These are phyloP conservation scores for Cutaneotrichosporon cyanovorans DNA, from an alignment of 1,284 basidiomycete genomes.

Conservation along the genomic window DNA sequence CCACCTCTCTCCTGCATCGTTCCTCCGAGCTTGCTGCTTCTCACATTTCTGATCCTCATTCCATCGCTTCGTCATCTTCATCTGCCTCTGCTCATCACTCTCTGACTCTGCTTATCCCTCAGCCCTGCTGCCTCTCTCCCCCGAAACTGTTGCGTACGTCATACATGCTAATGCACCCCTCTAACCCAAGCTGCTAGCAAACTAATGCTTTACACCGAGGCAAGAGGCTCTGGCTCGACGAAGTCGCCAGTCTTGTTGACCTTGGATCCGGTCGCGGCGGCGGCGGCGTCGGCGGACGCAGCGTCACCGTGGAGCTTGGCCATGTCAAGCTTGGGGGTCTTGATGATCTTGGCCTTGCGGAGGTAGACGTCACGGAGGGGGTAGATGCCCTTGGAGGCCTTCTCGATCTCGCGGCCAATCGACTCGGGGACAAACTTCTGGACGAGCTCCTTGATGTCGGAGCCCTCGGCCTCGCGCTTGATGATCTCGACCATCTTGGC, in stretches of 20 bases:
- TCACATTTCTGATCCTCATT: no score
- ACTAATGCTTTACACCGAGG: slow-evolving; percentile 42
- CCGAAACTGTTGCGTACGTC: slow-evolving; percentile 10
- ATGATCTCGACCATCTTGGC: slow-evolving; percentile 99
- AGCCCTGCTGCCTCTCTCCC: not conserved
- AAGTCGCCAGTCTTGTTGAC: slow-evolving; percentile 45
- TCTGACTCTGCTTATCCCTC: not conserved
- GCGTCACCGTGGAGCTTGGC: slow-evolving; percentile 94
- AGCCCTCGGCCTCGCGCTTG: slow-evolving; percentile 88
- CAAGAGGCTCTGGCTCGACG: slow-evolving; percentile 46
- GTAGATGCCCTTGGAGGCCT: slow-evolving; percentile 58
- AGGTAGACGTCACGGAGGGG: slow-evolving; percentile 67
- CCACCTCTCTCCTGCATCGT: no score
- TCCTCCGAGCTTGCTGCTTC: no score
- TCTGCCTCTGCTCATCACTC: no score
- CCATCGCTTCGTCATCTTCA: no score
- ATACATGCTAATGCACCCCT: slow-evolving; percentile 31
- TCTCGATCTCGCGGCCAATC: slow-evolving; percentile 99
- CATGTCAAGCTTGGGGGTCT: slow-evolving; percentile 93
- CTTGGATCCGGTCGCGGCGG: slow-evolving; percentile 46
- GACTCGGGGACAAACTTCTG: slow-evolving; percentile 99
- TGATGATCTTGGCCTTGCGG: slow-evolving; percentile 93
- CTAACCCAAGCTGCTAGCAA: slow-evolving; percentile 19
- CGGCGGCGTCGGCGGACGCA: slow-evolving; percentile 59
- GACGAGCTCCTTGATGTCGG: slow-evolving; percentile 95